These are phyloP conservation scores for Colletotrichum ledebouriae DNA, from an alignment of 2,329 filamentous ascomycete species.

Conservation along the genomic window DNA sequence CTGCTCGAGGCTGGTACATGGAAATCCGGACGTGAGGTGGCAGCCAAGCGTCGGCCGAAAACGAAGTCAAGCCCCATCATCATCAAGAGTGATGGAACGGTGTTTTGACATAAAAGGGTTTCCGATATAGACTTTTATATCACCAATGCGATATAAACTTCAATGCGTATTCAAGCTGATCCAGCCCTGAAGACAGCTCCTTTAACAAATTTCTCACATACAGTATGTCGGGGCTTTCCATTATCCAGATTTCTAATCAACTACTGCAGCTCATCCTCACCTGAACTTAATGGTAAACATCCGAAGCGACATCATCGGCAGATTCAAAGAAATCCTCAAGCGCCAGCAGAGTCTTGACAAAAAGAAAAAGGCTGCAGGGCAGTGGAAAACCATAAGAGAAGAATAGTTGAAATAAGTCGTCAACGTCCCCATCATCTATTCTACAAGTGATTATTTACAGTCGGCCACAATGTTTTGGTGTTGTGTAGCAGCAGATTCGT, in stretches of 20 bases:
- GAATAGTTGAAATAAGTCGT: constrained; percentile 2
- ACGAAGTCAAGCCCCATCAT: constrained; percentile 88
- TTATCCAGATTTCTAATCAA: too few relatives aligned
- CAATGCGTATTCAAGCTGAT: too few relatives aligned
- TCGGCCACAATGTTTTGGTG: constrained; percentile 14
- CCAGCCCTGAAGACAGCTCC: too few relatives aligned
- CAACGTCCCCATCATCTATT: background rate
- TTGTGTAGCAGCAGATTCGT: constrained; percentile 3
- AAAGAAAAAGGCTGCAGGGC: too few relatives aligned
- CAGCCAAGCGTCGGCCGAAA: constrained; percentile 81
- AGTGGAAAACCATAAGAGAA: background rate
- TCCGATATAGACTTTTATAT: background rate
- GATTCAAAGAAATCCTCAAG: too few relatives aligned
- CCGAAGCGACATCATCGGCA: too few relatives aligned
- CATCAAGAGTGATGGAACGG: constrained; percentile 84
- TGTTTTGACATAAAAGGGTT: constrained; percentile 50
- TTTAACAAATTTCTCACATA: too few relatives aligned
- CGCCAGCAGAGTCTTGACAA: too few relatives aligned
- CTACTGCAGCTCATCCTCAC: too few relatives aligned
- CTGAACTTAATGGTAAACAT: too few relatives aligned
- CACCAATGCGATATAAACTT: background rate
- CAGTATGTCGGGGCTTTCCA: too few relatives aligned
- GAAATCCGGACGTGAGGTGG: constrained; percentile 82
- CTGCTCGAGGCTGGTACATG: constrained; percentile 67
- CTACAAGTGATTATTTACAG: constrained; percentile 33